Percentiles rank a stretch among this genome's conserved stretches.
phyloP scores from a whole-genome alignment of 805 yeast genomes.

The Yarrowia sp. region DNA sequence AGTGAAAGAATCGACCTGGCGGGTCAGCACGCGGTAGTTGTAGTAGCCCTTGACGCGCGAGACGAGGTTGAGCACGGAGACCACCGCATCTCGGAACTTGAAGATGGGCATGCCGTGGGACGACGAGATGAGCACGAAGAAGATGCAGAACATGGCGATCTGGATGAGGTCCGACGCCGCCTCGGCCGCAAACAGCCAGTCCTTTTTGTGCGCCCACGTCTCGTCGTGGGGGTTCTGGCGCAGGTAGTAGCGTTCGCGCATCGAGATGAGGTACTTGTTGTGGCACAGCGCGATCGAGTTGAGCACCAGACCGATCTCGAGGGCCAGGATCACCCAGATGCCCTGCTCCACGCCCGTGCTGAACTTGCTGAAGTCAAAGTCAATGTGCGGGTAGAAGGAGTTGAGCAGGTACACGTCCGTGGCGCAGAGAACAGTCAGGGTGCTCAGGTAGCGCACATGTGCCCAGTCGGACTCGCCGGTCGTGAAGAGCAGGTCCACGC shows the following conservation, averaged over 20 bases:
- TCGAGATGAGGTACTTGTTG: slow-evolving; percentile 50
- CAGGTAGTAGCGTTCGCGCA: slow-evolving; percentile 56
- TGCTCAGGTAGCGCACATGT: slow-evolving; percentile 45
- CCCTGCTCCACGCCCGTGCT: slow-evolving; percentile 41
- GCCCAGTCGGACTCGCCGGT: slow-evolving; percentile 41
- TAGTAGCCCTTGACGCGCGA: slow-evolving; percentile 36
- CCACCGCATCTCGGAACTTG: slow-evolving; percentile 50
- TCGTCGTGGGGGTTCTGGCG: slow-evolving; percentile 53
- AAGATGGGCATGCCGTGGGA: slow-evolving; percentile 49
- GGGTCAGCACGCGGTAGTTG: slow-evolving; percentile 43
- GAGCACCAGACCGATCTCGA: slow-evolving; percentile 67
- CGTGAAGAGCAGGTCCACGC: slow-evolving; percentile 52
- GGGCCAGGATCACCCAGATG: slow-evolving; percentile 63
- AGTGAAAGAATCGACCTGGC: slow-evolving; percentile 62
- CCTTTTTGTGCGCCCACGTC: slow-evolving; percentile 68
- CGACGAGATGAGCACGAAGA: slow-evolving; percentile 48
- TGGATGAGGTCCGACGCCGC: slow-evolving; percentile 48
- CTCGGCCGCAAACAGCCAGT: slow-evolving; percentile 59
- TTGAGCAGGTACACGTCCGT: slow-evolving; percentile 48
- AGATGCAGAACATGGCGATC: slow-evolving; percentile 47
- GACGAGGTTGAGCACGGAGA: slow-evolving; percentile 39
- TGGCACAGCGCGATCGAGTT: slow-evolving; percentile 51
- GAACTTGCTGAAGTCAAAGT: slow-evolving; percentile 50
- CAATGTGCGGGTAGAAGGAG: slow-evolving; percentile 20
- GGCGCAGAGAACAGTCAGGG: slow-evolving; percentile 46